phyloP scores from a whole-genome alignment of 169 alveolate species.

The Plasmodium knowlesi region DNA sequence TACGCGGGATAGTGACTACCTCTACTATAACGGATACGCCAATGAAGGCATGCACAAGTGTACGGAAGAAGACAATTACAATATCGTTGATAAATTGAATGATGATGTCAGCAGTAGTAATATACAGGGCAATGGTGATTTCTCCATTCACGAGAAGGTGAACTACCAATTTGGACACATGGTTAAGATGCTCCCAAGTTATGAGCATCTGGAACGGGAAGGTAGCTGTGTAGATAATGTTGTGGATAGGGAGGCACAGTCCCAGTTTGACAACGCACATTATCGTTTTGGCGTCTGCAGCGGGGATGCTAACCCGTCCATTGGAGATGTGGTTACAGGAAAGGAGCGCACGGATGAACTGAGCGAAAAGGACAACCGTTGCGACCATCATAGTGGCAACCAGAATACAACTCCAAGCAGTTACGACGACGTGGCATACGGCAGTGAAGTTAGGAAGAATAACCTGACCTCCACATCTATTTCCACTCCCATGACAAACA shows the following conservation, averaged over 20 bases:
- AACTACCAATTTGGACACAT: not conserved
- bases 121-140: not conserved
- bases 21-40: not conserved
- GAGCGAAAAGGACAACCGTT: not conserved
- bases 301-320: not conserved
- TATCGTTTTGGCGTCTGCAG: slow-evolving; percentile 13
- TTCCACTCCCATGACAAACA: not conserved
- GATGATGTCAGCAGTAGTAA: not conserved
- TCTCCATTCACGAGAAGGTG: not conserved
- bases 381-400: not conserved
- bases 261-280: slow-evolving; percentile 10
- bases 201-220: slow-evolving; percentile 26
- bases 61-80: not conserved
- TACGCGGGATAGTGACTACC: not conserved
- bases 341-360: not conserved
- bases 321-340: not conserved
- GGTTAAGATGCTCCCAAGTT: not conserved
- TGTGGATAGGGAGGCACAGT: slow-evolving; percentile 47
- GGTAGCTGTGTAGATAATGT: slow-evolving; percentile 3
- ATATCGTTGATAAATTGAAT: not conserved
- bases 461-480: not conserved
- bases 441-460: not conserved
- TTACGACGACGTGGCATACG: slow-evolving; percentile 5
- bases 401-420: not conserved
- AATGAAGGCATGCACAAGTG: not conserved